Evolutionary conservation across 306 rosid species (phyloP), one percentile per base, ranked within the genome.

Genomic region (Begonia loranthoides): DNA sequence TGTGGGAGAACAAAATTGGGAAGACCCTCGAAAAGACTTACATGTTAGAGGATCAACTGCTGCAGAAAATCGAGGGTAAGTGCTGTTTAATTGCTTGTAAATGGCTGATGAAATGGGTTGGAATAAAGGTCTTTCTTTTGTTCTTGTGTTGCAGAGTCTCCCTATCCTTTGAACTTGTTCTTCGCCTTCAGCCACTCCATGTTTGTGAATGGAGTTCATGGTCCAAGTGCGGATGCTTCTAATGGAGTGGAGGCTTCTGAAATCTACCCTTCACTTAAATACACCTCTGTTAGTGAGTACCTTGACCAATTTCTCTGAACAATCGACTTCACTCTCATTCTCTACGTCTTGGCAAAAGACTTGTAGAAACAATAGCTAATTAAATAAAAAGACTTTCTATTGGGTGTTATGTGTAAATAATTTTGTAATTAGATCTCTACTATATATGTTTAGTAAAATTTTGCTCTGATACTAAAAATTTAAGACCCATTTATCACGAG

Each of bases 1-100:
- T 76, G 0, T 79, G 82, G 82, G 79, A 79, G 58, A 67, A 57
- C 24, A 71, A 70, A 45, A 44, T 47, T 41, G 63, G 54, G 10
- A 77, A 77, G 57, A 75, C 72, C 45, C 48, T 74, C 57, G 82
- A 72, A 63, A 72, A 56, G 28, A 47, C 51, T 48, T 17, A 48
- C 16, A 48, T 48, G 5, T 9, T 16, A 16, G 51, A 48, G 5
- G 51, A 48, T 6, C 22, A 16, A 48, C 4, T 48, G 1, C 51
- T 48, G 14, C 16, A 16, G 19, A 12, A 2, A 17, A 48, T 48
- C 22, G 2, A 48, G 16, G 51, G 51, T 48, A 45, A 10, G 9
- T n/a, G n/a, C n/a, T n/a, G n/a, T n/a, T n/a, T n/a, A n/a, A n/a
- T n/a, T n/a, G n/a, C n/a, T n/a, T n/a, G n/a, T n/a, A n/a, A n/a